phyloP scores from a whole-genome alignment of 2,329 filamentous ascomycete genomes.

The Ceratocystis destructans region DNA sequence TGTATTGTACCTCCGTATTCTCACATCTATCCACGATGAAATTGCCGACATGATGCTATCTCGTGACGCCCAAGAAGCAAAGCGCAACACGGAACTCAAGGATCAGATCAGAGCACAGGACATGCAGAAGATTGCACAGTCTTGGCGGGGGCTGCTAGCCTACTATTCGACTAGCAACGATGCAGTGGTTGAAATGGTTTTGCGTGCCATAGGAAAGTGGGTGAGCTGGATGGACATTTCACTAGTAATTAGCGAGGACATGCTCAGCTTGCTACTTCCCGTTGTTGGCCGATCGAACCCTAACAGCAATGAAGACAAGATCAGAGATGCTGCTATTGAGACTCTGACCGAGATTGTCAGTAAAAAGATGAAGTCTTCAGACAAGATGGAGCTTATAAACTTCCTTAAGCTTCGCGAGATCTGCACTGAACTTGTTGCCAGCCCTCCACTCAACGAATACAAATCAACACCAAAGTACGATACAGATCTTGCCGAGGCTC shows the following conservation, averaged over 20 bases:
- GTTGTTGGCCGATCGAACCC: constrained; percentile 57
- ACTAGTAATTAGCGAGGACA: constrained; percentile 76
- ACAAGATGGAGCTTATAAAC: constrained; percentile 87
- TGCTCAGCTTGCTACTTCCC: constrained; percentile 73
- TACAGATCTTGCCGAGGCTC: constrained; percentile 84
- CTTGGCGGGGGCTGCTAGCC: constrained; percentile 81
- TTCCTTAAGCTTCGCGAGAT: constrained; percentile 82
- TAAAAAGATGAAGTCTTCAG: constrained; percentile 91
- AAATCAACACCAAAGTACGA: constrained; percentile 79
- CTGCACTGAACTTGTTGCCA: constrained; percentile 71
- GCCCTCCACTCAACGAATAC: constrained; percentile 64
- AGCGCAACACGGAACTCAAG: constrained; percentile 79
- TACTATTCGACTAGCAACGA: constrained; percentile 61
- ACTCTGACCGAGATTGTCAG: constrained; percentile 90
- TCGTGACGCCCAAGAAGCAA: constrained; percentile 63
- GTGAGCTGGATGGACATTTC: constrained; percentile 98
- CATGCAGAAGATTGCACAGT: constrained; percentile 71
- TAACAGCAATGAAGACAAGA: constrained; percentile 54
- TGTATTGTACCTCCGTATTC: constrained; percentile 74
- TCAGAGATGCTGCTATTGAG: constrained; percentile 82
- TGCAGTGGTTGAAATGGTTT: constrained; percentile 66
- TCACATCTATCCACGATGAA: constrained; percentile 87
- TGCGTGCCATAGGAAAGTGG: constrained; percentile 91
- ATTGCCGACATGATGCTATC: constrained; percentile 86
- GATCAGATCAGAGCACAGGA: constrained; percentile 78